Evolutionary conservation across 2,329 filamentous ascomycete genomes (phyloP).

Genomic region (Pseudogymnoascus sp.): DNA sequence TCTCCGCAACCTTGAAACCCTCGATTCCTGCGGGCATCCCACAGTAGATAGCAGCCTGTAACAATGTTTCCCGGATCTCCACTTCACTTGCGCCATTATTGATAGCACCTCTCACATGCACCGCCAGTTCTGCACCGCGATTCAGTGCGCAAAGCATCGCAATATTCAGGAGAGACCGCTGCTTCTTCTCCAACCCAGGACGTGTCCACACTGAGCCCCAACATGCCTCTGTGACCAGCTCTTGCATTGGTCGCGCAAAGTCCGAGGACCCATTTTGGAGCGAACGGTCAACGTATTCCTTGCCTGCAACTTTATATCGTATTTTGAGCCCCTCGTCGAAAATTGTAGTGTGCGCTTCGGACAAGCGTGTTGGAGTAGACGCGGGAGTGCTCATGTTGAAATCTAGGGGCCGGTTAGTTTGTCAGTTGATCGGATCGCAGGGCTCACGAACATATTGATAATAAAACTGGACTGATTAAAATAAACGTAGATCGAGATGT

Average conservation of each 20-base stretch:
- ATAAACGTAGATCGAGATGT: too few relatives aligned
- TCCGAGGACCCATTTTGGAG: slow-evolving; percentile 48
- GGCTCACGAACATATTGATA: too few relatives aligned
- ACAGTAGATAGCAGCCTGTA: slow-evolving; percentile 40
- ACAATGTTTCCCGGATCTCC: slow-evolving; percentile 54
- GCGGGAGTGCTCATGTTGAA: too few relatives aligned
- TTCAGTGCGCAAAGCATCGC: slow-evolving; percentile 59
- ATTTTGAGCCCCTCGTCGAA: slow-evolving; percentile 56
- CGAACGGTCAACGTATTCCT: slow-evolving; percentile 51
- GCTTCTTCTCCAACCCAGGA: slow-evolving; percentile 53
- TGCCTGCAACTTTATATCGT: slow-evolving; percentile 53
- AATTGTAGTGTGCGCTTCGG: slow-evolving; percentile 41
- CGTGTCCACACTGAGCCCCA: slow-evolving; percentile 60
- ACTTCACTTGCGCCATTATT: slow-evolving; percentile 55
- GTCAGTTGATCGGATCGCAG: too few relatives aligned
- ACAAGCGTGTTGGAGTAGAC: too few relatives aligned
- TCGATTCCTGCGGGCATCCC: slow-evolving; percentile 39
- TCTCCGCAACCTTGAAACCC: slow-evolving; percentile 29
- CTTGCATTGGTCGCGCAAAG: slow-evolving; percentile 55
- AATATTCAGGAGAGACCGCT: slow-evolving; percentile 55
- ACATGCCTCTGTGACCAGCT: slow-evolving; percentile 56
- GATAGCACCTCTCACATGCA: slow-evolving; percentile 55
- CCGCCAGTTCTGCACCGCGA: slow-evolving; percentile 49
- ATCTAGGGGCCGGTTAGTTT: too few relatives aligned
- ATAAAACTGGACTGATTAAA: too few relatives aligned